Evolutionary conservation across 1,284 basidiomycete species (phyloP), one percentile per base, ranked within the genome.

Genomic region (Leccinum pallidistipes): DNA sequence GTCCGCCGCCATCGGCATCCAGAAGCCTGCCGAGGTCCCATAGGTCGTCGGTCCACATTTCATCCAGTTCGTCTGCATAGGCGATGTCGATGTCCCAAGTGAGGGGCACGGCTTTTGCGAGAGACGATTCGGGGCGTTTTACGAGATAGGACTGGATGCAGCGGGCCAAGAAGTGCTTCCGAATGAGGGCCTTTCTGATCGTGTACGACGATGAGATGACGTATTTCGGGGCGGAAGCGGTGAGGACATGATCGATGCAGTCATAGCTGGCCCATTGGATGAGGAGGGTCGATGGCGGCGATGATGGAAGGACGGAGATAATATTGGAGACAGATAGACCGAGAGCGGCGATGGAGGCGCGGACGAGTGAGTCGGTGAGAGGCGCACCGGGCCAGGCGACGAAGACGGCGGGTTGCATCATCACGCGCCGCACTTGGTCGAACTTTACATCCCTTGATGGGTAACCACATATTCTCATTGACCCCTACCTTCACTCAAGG

Each of bases 61-160:
- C 97, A 69, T 98, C 95, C 10, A 99, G 83, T 71, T 99, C 97
- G 76, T 99, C 97, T 1, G 91, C 91, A 72, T 92, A 97, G 31
- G 92, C 89, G 31, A 98, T 81, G 66, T 98, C 95, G 57, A 98
- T 81, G 59, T 92, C 88, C 85, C 91, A 98, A 6, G 95, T 97
- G 66, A 77, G 79, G 5, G 97, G 97, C 16, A 86, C 80, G 6
- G 86, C 83, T 43, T 74, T 70, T 47, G 71, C 76, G 32, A 95
- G 80, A 16, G 78, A 56, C 49, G 87, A 88, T 6, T 78, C 66
- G 0, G 86, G 81, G 63, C 87, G 81, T 76, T 98, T 97, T 52
- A 82, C 86, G 57, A 89, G 71, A 74, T 93, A 94, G 38, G 86
- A 83, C 21, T 84, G 84, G 18, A 97, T 83, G 52, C 87, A 89